Percentiles rank a stretch among this genome's conserved stretches.
Conservation (phyloP, 208 protist genomes). For the Leishmania turanica region DNA sequence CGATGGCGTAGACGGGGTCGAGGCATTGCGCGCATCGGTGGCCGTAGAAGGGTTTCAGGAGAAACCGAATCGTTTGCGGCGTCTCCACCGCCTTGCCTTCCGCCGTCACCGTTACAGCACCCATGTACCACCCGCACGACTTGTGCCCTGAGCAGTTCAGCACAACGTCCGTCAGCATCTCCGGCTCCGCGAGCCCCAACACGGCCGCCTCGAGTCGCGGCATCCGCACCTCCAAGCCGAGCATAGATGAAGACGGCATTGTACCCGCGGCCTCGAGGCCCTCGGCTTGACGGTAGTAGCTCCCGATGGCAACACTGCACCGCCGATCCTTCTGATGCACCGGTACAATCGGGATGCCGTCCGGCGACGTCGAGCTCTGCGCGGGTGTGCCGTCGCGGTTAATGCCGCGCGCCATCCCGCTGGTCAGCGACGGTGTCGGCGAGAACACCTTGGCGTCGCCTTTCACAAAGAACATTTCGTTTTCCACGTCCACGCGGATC, state of each 20-base stretch:
- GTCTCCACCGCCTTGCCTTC: constrained; percentile 35
- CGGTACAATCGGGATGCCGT: constrained; percentile 70
- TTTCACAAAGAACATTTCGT: constrained; percentile 80
- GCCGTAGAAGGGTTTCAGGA: constrained; percentile 70
- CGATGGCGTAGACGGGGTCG: constrained; percentile 85
- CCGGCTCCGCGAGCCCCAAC: constrained; percentile 55
- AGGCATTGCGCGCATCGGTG: constrained; percentile 81
- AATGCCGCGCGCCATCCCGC: constrained; percentile 55
- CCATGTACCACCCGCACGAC: constrained; percentile 85
- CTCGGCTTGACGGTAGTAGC: constrained; percentile 47
- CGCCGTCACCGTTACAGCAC: constrained; percentile 48
- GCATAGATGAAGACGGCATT: constrained; percentile 37
- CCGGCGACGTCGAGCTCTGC: constrained; percentile 43
- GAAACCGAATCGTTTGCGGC: constrained; percentile 68
- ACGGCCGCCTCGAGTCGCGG: constrained; percentile 67
- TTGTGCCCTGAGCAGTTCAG: constrained; percentile 77
- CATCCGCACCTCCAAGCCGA: constrained; percentile 81
- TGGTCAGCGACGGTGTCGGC: constrained; percentile 61
- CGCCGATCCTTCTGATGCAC: constrained; percentile 54
- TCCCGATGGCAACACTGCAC: constrained; percentile 64
- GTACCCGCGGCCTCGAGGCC: constrained; percentile 27
- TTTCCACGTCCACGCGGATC: constrained; percentile 75
- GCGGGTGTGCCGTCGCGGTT: constrained; percentile 47
- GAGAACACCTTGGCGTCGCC: constrained; percentile 82
- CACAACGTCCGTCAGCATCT: constrained; percentile 64